Conservation (phyloP, 2,329 filamentous ascomycete genomes). For the Paracamarosporium sp. region DNA sequence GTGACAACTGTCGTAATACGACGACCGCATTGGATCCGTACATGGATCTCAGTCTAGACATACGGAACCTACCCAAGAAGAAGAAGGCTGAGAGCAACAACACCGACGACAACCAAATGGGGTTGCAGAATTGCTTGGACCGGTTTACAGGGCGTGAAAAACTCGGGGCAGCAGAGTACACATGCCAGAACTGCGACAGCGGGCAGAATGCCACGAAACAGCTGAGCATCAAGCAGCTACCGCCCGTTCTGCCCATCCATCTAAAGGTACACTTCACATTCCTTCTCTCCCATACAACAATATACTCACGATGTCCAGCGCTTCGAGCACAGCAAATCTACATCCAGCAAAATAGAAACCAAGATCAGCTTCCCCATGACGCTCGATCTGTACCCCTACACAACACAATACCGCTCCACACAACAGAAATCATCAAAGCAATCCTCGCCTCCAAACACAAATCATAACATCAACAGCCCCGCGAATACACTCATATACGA, state of each 20-base stretch:
- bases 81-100: conserved; percentile 55
- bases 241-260: conserved; percentile 89
- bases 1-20: conserved; percentile 82
- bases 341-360: conserved; percentile 86
- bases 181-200: conserved; percentile 79
- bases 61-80: conserved; percentile 78
- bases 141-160: conserved; percentile 88
- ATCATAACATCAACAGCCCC: conserved; percentile 40
- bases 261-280: conserved; percentile 70
- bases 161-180: conserved; percentile 76
- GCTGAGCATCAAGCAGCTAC: conserved; percentile 81
- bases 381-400: conserved; percentile 91
- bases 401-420: conserved; percentile 62
- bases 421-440: conserved; percentile 32
- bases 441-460: conserved; percentile 46
- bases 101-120: conserved; percentile 43
- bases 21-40: conserved; percentile 88
- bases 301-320: conserved; percentile 50
- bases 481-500: conserved; percentile 76
- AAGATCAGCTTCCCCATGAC: conserved; percentile 84
- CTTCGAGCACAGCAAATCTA: conserved; percentile 78
- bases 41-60: conserved; percentile 85
- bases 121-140: conserved; percentile 71
- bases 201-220: conserved; percentile 82
- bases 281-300: background rate